Percentiles rank a stretch among this genome's conserved stretches.
These are phyloP conservation scores for Fusarium luffae DNA, from an alignment of 2,329 filamentous ascomycete genomes.

Conservation along the genomic window DNA sequence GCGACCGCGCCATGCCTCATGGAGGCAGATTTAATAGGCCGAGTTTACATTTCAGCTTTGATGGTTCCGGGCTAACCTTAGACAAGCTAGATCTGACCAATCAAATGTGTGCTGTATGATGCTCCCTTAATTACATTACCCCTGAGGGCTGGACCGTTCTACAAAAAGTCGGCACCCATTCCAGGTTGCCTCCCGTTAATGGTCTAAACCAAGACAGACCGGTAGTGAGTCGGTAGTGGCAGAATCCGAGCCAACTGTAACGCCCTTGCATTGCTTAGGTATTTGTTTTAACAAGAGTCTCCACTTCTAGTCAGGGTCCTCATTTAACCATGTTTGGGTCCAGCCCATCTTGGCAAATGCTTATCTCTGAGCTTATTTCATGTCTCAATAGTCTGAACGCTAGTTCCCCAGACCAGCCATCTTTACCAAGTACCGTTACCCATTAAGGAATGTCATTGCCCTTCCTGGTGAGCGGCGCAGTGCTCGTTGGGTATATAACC, in stretches of 20 bases:
- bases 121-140: not conserved
- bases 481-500: not conserved
- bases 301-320: not conserved
- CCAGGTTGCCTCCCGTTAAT: too few relatives aligned
- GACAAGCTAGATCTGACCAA: not conserved
- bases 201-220: too few relatives aligned
- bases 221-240: not conserved
- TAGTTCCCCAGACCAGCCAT: not conserved
- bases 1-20: not conserved
- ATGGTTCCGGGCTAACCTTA: not conserved
- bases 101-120: not conserved
- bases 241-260: too few relatives aligned
- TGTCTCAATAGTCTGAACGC: not conserved
- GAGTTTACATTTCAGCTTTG: not conserved
- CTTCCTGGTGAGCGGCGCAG: not conserved
- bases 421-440: too few relatives aligned
- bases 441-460: not conserved
- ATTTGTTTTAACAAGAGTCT: not conserved
- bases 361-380: slow-evolving; percentile 6
- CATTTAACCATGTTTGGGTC: not conserved
- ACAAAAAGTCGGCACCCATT: too few relatives aligned
- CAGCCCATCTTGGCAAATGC: slow-evolving; percentile 9
- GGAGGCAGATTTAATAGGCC: not conserved
- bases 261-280: not conserved
- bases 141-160: not conserved